These are phyloP conservation scores for Nicotiana rustica DNA, from an alignment of 305 asterid genomes.

Conservation along the genomic window DNA sequence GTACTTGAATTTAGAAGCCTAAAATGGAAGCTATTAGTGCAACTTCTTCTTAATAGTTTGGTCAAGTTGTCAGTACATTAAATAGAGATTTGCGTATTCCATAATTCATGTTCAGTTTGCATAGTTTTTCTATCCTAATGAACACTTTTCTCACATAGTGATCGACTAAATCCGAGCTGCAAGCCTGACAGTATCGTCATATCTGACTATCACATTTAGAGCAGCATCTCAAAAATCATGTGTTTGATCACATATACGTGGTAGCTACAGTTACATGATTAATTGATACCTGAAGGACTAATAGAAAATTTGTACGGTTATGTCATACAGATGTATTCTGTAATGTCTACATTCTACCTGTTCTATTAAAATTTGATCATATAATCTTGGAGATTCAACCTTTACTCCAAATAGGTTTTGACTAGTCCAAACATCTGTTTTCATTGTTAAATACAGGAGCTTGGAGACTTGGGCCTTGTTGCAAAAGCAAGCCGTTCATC, in stretches of 20 bases:
- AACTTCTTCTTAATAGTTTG: background rate
- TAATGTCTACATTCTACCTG: background rate
- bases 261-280: background rate
- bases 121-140: background rate
- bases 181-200: background rate
- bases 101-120: background rate
- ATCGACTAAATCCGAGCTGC: background rate
- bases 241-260: constrained; percentile 1
- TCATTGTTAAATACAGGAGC: constrained; percentile 55
- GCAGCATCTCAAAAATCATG: background rate
- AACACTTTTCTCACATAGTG: background rate
- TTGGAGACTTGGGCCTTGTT: constrained; percentile 95
- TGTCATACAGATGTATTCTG: background rate
- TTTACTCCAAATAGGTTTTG: constrained; percentile 19
- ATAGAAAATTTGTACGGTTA: background rate
- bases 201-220: background rate
- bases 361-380: background rate
- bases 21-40: background rate
- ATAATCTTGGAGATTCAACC: background rate
- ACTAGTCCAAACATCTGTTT: background rate
- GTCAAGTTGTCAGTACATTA: background rate
- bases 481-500: constrained; percentile 95
- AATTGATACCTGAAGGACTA: background rate
- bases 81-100: background rate
- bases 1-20: constrained; percentile 9